Percentiles rank a stretch among this genome's conserved stretches.
Conservation (phyloP, 2,329 filamentous ascomycete genomes). For the Spiromastix sp. region DNA sequence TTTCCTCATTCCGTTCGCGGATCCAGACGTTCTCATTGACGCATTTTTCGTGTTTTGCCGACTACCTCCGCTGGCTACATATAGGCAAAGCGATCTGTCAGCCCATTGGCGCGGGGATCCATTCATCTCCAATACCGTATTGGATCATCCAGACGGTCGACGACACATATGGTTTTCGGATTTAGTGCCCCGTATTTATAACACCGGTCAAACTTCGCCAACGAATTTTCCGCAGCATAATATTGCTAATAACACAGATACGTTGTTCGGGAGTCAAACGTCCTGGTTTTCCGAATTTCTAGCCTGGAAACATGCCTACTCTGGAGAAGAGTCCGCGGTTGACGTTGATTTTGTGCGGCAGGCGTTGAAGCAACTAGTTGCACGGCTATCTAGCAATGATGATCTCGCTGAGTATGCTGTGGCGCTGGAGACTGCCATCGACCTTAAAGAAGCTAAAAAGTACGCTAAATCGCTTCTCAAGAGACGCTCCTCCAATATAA, state of each 20-base stretch:
- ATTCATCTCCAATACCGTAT: slow-evolving; percentile 39
- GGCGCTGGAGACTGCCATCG: slow-evolving; percentile 52
- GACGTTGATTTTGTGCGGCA: slow-evolving; percentile 40
- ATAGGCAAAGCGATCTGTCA: slow-evolving; percentile 15
- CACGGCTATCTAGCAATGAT: slow-evolving; percentile 32
- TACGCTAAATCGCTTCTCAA: slow-evolving; percentile 66
- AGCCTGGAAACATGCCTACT: slow-evolving; percentile 19
- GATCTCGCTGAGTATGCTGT: slow-evolving; percentile 59
- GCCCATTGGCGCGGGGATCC: slow-evolving; percentile 40
- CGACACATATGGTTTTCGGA: slow-evolving; percentile 19
- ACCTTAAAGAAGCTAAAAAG: slow-evolving; percentile 51
- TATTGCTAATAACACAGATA: slow-evolving; percentile 37
- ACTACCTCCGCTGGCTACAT: slow-evolving; percentile 44
- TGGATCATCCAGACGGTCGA: slow-evolving; percentile 18
- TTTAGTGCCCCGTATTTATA: slow-evolving; percentile 5
- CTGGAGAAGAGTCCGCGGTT: slow-evolving; percentile 23
- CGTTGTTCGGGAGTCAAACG: slow-evolving; percentile 39
- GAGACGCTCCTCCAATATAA: slow-evolving; percentile 49
- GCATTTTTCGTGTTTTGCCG: slow-evolving; percentile 60
- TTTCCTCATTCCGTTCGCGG: slow-evolving; percentile 39
- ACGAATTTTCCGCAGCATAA: slow-evolving; percentile 28
- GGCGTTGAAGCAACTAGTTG: slow-evolving; percentile 49
- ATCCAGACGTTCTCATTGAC: slow-evolving; percentile 46
- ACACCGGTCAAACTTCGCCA: slow-evolving; percentile 11
- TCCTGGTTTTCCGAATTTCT: slow-evolving; percentile 40